phyloP scores from a whole-genome alignment of 2,329 filamentous ascomycete genomes.

The Gnomoniopsis sp. region DNA sequence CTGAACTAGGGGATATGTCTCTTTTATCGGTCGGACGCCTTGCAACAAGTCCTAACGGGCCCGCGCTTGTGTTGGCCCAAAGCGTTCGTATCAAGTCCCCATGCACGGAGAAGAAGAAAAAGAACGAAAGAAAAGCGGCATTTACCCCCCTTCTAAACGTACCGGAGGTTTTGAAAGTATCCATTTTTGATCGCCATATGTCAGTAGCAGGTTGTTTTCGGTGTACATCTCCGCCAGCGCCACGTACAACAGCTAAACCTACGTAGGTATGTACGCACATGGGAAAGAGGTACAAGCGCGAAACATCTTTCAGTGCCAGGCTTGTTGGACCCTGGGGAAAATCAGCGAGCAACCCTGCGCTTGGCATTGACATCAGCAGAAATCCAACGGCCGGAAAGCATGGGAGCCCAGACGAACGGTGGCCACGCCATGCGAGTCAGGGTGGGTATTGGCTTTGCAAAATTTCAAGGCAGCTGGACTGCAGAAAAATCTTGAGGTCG shows the following conservation, averaged over 20 bases:
- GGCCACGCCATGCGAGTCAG: conserved; percentile 14
- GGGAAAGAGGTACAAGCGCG: no score
- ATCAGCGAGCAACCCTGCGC: conserved; percentile 1
- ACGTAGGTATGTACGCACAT: not conserved
- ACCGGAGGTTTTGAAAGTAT: not conserved
- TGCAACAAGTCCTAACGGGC: not conserved
- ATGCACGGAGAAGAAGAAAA: no score
- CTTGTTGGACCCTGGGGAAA: not conserved
- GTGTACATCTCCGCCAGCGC: no score
- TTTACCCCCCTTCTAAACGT: not conserved
- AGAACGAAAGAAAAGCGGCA: no score
- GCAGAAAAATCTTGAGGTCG: conserved; percentile 4
- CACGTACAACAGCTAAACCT: no score
- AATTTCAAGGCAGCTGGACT: conserved; percentile 8
- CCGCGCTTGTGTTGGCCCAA: not conserved
- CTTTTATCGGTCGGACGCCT: no score
- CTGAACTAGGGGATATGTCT: conserved; percentile 7
- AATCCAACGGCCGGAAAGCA: not conserved
- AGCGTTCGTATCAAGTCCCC: not conserved
- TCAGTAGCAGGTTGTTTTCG: not conserved
- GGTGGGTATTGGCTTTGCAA: conserved; percentile 5
- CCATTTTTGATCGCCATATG: not conserved
- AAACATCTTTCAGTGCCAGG: not conserved
- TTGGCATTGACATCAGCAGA: not conserved
- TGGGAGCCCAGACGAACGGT: conserved; percentile 11